Percentiles rank a stretch among this genome's conserved stretches.
Conservation (phyloP, 495 filamentous ascomycete species). For the Daldinia decipiens region DNA sequence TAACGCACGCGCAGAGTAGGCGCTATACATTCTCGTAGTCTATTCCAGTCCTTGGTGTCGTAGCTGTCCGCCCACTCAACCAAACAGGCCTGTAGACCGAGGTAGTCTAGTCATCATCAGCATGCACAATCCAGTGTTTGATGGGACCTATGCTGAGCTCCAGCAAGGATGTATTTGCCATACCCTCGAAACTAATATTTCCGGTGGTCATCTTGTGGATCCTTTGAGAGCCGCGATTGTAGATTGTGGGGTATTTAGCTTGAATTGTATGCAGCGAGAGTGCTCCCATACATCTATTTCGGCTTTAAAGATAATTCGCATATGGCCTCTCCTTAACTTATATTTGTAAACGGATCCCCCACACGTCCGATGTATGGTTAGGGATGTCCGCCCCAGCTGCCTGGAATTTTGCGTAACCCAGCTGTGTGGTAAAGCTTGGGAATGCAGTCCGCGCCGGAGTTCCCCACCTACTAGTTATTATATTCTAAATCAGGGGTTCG, state of each 20-base stretch:
- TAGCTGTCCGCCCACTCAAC: slow-evolving; percentile 89
- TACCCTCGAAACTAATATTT: slow-evolving; percentile 48
- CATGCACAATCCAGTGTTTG: not conserved
- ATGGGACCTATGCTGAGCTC: not conserved
- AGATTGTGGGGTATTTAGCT: not conserved
- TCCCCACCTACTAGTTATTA: slow-evolving; percentile 38
- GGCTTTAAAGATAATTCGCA: slow-evolving; percentile 16
- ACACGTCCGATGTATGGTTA: slow-evolving; percentile 20
- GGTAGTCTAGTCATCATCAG: slow-evolving; percentile 56
- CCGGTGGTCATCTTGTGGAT: slow-evolving; percentile 27
- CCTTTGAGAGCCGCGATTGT: not conserved
- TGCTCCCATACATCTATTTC: not conserved
- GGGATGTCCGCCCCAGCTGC: slow-evolving; percentile 4
- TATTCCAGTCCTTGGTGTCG: slow-evolving; percentile 82
- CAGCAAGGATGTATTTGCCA: slow-evolving; percentile 1
- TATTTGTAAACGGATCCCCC: slow-evolving; percentile 29
- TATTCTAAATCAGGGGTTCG: not conserved
- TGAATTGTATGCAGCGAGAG: not conserved
- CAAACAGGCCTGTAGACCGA: slow-evolving; percentile 60
- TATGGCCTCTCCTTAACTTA: slow-evolving; percentile 4
- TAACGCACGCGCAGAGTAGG: slow-evolving; percentile 68
- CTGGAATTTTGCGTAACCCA: slow-evolving; percentile 12
- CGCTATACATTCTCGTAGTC: slow-evolving; percentile 75
- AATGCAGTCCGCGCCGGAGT: slow-evolving; percentile 13
- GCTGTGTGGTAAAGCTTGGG: not conserved